Base-by-base conservation (phyloP, 768 basidiomycete species). In the Tylopilus rubrobrunneus region DNA sequence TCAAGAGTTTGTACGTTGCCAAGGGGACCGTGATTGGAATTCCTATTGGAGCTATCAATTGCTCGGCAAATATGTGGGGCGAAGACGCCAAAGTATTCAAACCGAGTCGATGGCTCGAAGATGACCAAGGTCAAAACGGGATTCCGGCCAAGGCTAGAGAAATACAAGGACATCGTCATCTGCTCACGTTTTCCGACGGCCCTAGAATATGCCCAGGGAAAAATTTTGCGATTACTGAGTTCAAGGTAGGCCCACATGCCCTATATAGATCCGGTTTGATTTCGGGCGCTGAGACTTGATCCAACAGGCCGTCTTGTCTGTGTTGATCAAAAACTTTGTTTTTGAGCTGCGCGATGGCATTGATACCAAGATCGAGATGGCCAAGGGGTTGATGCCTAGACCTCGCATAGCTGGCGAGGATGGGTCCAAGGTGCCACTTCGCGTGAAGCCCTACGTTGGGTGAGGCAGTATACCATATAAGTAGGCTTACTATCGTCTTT, bases 51-150 rank as follows among this genome's bases (percentile, higher is more conserved):
- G 69, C 67, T 15, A 73, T 82, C 50, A 86, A 87, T 61, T 67
- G 72, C 7, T 78, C 79, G 4, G 71, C 74, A 42, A 69, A 64
- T 0, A 63, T 85, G 19, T 88, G 87, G 87, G 87, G 87, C 0
- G 62, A 73, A 0, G 78, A 83, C 48, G 78, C 83, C 1, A 73
- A 76, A 25, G 73, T 76, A 25, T 89, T 84, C 62, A 71, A 75
- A 29, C 86, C 86, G 0, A 81, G 82, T 49, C 72, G 86, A 15
- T 89, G 87, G 86, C 70, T 87, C 12, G 64, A 65, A 11, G 66
- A 67, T 1, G 28, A 17, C 12, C 33, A 21, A 7, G 29, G 60
- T 8, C 28, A 27, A 5, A 61, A 67, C 19, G 62, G 67, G 1
- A 61, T 65, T 2, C 59, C 62, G 3, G 36, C 36, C 36, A 53